phyloP scores from a whole-genome alignment of 495 filamentous ascomycete species.

The Hapsidospora chrysogenum region DNA sequence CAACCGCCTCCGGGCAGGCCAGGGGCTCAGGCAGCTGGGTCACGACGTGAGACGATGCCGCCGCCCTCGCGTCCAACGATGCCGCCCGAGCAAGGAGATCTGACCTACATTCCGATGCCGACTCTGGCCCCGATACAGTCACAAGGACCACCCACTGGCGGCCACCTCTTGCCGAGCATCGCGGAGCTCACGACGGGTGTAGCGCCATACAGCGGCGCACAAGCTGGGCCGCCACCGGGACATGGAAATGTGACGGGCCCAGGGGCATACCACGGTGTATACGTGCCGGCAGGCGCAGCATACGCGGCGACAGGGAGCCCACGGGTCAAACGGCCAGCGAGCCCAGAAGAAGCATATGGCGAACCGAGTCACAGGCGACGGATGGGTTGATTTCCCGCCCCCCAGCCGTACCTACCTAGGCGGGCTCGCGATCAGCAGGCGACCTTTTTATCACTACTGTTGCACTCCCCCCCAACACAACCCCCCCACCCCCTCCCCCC shows the following conservation, averaged over 20 bases:
- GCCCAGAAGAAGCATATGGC: conserved; percentile 23
- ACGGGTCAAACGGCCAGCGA: conserved; percentile 21
- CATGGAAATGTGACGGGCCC: neutral
- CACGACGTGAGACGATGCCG: neutral
- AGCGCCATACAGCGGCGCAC: conserved; percentile 34
- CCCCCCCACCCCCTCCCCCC: no score
- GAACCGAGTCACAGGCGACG: no score
- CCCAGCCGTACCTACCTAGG: no score
- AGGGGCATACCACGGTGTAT: conserved; percentile 13
- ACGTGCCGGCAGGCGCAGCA: conserved; percentile 18
- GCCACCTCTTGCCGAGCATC: conserved; percentile 30
- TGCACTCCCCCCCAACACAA: no score
- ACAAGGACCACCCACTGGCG: conserved; percentile 9
- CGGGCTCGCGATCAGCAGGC: no score
- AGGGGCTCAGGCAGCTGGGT: conserved; percentile 11
- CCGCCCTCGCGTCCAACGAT: neutral
- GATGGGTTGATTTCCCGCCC: no score
- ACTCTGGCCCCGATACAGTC: conserved; percentile 29
- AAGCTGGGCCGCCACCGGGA: conserved; percentile 5
- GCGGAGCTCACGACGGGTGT: conserved; percentile 38
- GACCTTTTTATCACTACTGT: no score
- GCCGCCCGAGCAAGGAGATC: conserved; percentile 11
- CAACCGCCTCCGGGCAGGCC: conserved; percentile 8
- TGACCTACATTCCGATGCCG: conserved; percentile 8
- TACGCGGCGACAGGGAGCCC: conserved; percentile 16